A percentile compares a stretch with the other conserved stretches of the same genome.
Evolutionary conservation across 2,329 filamentous ascomycete genomes (phyloP).

Genomic region (Penicillium sp.): DNA sequence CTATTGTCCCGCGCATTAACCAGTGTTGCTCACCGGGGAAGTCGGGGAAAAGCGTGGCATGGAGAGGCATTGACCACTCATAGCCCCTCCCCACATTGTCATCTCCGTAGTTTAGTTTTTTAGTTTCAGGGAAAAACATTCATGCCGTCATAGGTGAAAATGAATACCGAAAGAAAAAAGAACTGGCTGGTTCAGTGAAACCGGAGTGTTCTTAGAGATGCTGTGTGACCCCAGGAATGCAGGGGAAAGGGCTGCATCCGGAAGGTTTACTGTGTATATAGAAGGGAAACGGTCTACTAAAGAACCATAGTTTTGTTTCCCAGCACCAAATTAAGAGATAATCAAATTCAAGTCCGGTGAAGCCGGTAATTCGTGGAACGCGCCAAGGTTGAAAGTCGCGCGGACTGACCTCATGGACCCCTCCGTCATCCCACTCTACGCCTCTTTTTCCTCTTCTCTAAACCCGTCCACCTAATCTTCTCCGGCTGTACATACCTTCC

Average conservation of each 20-base stretch:
- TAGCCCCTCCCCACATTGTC: constrained; percentile 15
- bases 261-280: neutral
- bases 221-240: constrained; percentile 8
- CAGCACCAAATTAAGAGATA: too few species aligned
- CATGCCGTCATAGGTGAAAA: constrained; percentile 26
- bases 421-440: constrained; percentile 16
- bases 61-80: constrained; percentile 13
- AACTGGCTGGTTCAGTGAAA: neutral
- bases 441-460: constrained; percentile 3
- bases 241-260: constrained; percentile 9
- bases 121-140: constrained; percentile 10
- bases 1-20: constrained; percentile 11
- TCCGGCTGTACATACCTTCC: constrained; percentile 1
- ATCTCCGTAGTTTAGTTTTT: constrained; percentile 6
- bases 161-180: neutral
- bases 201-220: neutral
- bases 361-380: constrained; percentile 17
- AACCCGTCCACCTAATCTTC: neutral
- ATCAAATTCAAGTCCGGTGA: constrained; percentile 8
- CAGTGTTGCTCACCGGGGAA: constrained; percentile 26
- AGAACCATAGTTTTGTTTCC: neutral
- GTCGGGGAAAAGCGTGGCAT: constrained; percentile 18
- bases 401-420: constrained; percentile 33
- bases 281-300: neutral
- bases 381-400: neutral